A percentile compares a stretch with the other conserved stretches of the same genome.
Evolutionary conservation across 495 filamentous ascomycete species (phyloP).

Genomic region (Rostrohypoxylon terebratum): DNA sequence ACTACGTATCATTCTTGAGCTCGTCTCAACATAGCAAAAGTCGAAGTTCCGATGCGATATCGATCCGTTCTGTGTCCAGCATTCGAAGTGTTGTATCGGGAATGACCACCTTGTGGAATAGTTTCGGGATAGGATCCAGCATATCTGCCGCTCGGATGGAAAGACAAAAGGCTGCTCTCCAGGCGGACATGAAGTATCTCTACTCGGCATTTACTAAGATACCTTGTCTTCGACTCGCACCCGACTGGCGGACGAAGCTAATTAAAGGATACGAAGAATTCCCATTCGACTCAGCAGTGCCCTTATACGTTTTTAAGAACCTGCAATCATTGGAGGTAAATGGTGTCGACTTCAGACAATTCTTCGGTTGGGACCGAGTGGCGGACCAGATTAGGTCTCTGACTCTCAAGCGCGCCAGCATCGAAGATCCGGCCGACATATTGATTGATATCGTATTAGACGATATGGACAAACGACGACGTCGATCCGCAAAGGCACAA

Average conservation of each 20-base stretch:
- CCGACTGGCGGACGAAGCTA: slow-evolving; percentile 87
- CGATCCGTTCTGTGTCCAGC: slow-evolving; percentile 94
- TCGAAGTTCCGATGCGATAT: slow-evolving; percentile 83
- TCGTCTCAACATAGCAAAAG: slow-evolving; percentile 79
- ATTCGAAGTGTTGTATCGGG: slow-evolving; percentile 97
- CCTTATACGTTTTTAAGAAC: slow-evolving; percentile 95
- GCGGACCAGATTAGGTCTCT: slow-evolving; percentile 91
- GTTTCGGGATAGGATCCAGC: slow-evolving; percentile 79
- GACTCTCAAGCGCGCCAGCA: slow-evolving; percentile 84
- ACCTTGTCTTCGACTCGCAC: slow-evolving; percentile 86
- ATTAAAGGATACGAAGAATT: slow-evolving; percentile 97
- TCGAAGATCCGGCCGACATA: slow-evolving; percentile 92
- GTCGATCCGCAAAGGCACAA: slow-evolving; percentile 86
- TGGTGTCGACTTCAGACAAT: slow-evolving; percentile 95
- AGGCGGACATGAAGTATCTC: slow-evolving; percentile 90
- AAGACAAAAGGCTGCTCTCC: slow-evolving; percentile 84
- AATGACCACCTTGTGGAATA: slow-evolving; percentile 93
- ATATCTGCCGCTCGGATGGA: slow-evolving; percentile 82
- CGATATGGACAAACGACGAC: slow-evolving; percentile 90
- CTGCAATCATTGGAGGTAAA: slow-evolving; percentile 90
- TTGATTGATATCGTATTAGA: slow-evolving; percentile 93
- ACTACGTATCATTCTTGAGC: slow-evolving; percentile 96
- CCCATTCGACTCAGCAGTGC: slow-evolving; percentile 97
- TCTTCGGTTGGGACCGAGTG: slow-evolving; percentile 95
- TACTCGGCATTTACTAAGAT: slow-evolving; percentile 99